Conservation (phyloP, 371 early-diverging fungal species). For the Mortierella sp. region DNA sequence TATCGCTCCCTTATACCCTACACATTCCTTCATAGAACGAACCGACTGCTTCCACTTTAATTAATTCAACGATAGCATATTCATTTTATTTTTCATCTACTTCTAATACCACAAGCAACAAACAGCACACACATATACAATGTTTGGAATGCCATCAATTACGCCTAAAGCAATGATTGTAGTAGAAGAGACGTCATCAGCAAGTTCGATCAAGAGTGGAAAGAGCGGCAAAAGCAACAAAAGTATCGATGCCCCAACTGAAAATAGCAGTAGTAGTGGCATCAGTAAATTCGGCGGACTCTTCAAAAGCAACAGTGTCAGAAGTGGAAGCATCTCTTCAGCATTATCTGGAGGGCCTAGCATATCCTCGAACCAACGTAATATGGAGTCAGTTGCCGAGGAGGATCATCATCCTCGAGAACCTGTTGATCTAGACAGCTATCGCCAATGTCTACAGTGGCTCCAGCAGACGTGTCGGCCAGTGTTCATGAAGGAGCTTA, state of each 20-base stretch:
- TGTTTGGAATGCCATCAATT: conserved; percentile 45
- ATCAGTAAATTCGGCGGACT: conserved; percentile 28
- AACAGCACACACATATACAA: conserved; percentile 7
- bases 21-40: background rate
- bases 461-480: conserved; percentile 56
- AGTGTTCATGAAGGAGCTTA: conserved; percentile 48
- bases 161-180: conserved; percentile 25
- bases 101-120: background rate
- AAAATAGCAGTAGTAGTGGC: conserved; percentile 15
- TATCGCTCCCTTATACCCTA: background rate
- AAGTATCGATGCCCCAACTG: conserved; percentile 8
- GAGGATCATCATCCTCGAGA: conserved; percentile 11
- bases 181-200: conserved; percentile 30
- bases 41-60: background rate
- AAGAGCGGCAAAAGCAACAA: conserved; percentile 48
- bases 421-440: conserved; percentile 30
- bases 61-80: background rate
- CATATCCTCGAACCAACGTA: conserved; percentile 17
- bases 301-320: conserved; percentile 40
- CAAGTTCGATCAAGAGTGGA: conserved; percentile 52
- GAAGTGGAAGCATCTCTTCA: conserved; percentile 46
- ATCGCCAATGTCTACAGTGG: conserved; percentile 53
- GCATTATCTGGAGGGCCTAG: conserved; percentile 21
- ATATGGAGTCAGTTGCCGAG: conserved; percentile 32
- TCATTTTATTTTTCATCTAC: background rate